Conservation (phyloP, 2,329 filamentous ascomycete genomes). For the Chlorencoelia australis region DNA sequence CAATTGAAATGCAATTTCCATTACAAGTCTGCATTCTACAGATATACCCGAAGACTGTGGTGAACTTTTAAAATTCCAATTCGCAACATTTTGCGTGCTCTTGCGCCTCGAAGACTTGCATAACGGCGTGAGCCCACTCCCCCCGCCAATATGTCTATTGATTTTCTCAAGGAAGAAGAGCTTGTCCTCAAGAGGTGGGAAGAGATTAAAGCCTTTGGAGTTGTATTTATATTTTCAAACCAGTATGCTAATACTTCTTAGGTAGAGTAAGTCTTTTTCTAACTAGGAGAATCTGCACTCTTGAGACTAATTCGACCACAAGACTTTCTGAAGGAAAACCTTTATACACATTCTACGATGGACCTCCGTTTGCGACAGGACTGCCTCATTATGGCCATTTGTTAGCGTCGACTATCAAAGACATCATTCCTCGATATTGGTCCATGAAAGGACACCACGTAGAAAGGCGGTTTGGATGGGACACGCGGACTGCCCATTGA, state of each 20-base stretch:
- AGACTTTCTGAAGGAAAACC: constrained; percentile 69
- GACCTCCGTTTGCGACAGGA: constrained; percentile 68
- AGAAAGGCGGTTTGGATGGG: constrained; percentile 89
- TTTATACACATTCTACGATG: constrained; percentile 92
- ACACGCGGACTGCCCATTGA: constrained; percentile 89
- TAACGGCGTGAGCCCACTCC: background rate
- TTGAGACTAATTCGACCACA: background rate
- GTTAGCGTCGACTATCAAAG: constrained; percentile 87
- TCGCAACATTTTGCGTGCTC: too few relatives aligned
- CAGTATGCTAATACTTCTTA: background rate
- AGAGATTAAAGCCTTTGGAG: constrained; percentile 80
- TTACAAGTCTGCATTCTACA: too few relatives aligned
- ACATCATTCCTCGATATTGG: constrained; percentile 94
- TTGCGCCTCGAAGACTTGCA: too few relatives aligned
- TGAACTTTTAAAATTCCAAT: too few relatives aligned
- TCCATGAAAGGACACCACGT: constrained; percentile 94
- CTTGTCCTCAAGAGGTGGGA: constrained; percentile 76
- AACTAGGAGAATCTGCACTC: background rate
- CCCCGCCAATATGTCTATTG: constrained; percentile 58
- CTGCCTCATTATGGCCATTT: constrained; percentile 58
- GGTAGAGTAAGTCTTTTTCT: constrained; percentile 1
- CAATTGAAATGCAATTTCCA: too few relatives aligned
- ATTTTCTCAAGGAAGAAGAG: constrained; percentile 90
- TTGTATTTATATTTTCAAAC: background rate
- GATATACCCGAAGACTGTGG: too few relatives aligned